phyloP scores from a whole-genome alignment of 805 yeast genomes.

The Monosporozyma servazzii region DNA sequence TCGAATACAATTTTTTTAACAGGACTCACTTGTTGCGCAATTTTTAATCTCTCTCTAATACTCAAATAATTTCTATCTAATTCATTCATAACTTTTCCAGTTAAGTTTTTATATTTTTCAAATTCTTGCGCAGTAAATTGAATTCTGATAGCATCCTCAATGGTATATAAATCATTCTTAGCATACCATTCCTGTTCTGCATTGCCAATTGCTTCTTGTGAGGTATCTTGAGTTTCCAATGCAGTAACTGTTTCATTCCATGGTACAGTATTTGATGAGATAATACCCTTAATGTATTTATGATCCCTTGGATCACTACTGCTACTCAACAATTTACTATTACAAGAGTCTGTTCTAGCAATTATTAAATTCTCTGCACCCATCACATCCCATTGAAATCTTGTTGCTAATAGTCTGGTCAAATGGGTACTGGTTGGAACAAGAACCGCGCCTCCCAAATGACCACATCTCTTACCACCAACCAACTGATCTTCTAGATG shows the following conservation, averaged over 20 bases:
- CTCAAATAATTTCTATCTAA: conserved; percentile 23
- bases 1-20: conserved; percentile 37
- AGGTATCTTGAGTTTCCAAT: conserved; percentile 35
- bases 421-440: conserved; percentile 53
- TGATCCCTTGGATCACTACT: conserved; percentile 50
- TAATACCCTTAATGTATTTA: conserved; percentile 43
- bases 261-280: conserved; percentile 26
- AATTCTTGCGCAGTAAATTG: conserved; percentile 15
- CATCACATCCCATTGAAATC: conserved; percentile 60
- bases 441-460: conserved; percentile 50
- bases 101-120: conserved; percentile 20
- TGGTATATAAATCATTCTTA: conserved; percentile 35
- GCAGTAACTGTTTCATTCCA: conserved; percentile 37
- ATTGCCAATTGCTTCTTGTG: conserved; percentile 28
- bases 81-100: conserved; percentile 8
- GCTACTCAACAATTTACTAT: conserved; percentile 42
- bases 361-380: conserved; percentile 47
- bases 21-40: conserved; percentile 24
- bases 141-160: conserved; percentile 40
- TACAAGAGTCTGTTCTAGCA: conserved; percentile 54
- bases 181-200: conserved; percentile 42
- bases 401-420: conserved; percentile 44
- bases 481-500: conserved; percentile 57
- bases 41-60: conserved; percentile 14
- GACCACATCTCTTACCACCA: conserved; percentile 61